These are phyloP conservation scores for Coemansia sp. DNA, from an alignment of 192 early-diverging fungal genomes.

Conservation along the genomic window DNA sequence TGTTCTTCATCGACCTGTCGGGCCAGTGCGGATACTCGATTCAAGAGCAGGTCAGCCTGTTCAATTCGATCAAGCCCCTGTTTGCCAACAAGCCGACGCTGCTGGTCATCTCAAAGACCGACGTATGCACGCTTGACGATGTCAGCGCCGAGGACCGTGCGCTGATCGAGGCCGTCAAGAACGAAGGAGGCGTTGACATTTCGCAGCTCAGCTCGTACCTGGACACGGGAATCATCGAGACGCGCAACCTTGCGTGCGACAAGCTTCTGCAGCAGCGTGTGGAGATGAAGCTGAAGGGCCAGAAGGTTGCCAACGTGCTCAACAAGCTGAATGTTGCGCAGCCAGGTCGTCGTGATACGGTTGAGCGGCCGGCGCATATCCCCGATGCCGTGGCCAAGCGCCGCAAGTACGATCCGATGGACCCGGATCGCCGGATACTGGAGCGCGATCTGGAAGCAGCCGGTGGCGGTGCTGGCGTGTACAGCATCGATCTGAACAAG, in stretches of 20 bases:
- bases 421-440: conserved; percentile 79
- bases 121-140: conserved; percentile 78
- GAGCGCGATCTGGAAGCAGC: conserved; percentile 91
- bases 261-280: conserved; percentile 88
- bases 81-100: conserved; percentile 98
- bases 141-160: conserved; percentile 68
- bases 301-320: conserved; percentile 87
- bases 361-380: conserved; percentile 78
- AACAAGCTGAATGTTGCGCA: conserved; percentile 95
- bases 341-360: conserved; percentile 82
- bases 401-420: conserved; percentile 73
- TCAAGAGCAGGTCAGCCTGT: conserved; percentile 84
- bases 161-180: conserved; percentile 70
- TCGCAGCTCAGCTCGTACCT: conserved; percentile 86
- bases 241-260: conserved; percentile 92
- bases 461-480: conserved; percentile 94
- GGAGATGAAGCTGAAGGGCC: conserved; percentile 90
- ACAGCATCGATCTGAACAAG: conserved; percentile 94
- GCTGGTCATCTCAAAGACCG: conserved; percentile 96
- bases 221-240: conserved; percentile 96
- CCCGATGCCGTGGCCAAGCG: conserved; percentile 71
- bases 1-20: conserved; percentile 98
- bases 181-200: conserved; percentile 68
- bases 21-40: conserved; percentile 99
- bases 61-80: conserved; percentile 95